A percentile compares a stretch with the other conserved stretches of the same genome.
These are phyloP conservation scores for Aureobasidium sp. DNA, from an alignment of 2,329 filamentous ascomycete genomes.

Conservation along the genomic window DNA sequence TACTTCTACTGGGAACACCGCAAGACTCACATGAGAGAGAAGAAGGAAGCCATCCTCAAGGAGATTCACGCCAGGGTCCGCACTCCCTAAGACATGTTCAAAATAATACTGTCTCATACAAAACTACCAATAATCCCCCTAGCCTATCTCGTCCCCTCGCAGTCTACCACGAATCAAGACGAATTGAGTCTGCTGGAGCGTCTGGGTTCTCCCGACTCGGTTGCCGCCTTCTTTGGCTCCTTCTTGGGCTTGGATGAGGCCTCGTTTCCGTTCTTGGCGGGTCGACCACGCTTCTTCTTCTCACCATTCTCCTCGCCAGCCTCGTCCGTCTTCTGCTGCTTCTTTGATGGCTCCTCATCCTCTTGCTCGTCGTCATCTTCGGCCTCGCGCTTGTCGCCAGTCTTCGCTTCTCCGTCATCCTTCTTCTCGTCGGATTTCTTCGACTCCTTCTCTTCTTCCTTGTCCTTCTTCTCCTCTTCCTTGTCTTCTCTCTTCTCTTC, in stretches of 20 bases:
- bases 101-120: neutral
- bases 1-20: slow-evolving; percentile 29
- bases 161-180: neutral
- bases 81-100: neutral
- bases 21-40: slow-evolving; percentile 28
- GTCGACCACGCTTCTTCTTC: slow-evolving; percentile 37
- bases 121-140: neutral
- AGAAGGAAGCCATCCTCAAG: slow-evolving; percentile 26
- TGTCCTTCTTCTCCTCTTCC: slow-evolving; percentile 21
- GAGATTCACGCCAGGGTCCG: slow-evolving; percentile 22
- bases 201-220: slow-evolving; percentile 41
- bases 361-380: slow-evolving; percentile 21
- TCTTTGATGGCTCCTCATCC: slow-evolving; percentile 25
- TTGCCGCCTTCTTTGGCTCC: slow-evolving; percentile 44
- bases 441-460: slow-evolving; percentile 24
- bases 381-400: slow-evolving; percentile 29
- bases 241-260: slow-evolving; percentile 34
- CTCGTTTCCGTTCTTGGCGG: slow-evolving; percentile 32
- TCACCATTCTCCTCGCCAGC: slow-evolving; percentile 31
- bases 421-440: slow-evolving; percentile 22
- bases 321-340: slow-evolving; percentile 22
- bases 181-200: slow-evolving; percentile 37
- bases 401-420: slow-evolving; percentile 24
- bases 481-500: slow-evolving; percentile 18
- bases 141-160: neutral